Conservation (phyloP, 2,329 filamentous ascomycete species). For the Botrytis sinoallii region DNA sequence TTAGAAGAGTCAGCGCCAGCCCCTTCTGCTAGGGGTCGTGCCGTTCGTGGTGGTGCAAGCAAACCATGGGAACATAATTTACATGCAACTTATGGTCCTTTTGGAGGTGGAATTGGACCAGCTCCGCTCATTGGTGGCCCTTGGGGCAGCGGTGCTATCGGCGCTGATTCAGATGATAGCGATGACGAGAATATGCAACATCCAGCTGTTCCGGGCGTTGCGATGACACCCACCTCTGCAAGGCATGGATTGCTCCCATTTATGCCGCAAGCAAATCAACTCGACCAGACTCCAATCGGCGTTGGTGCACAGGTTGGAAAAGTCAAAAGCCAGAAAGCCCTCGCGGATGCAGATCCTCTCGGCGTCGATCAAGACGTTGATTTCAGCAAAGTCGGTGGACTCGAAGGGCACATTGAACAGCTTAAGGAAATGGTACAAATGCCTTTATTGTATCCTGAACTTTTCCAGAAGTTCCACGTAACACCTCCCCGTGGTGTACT, state of each 20-base stretch:
- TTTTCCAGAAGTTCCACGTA: conserved; percentile 87
- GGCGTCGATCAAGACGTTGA: conserved; percentile 90
- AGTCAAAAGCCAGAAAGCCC: conserved; percentile 85
- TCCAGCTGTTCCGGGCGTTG: conserved; percentile 59
- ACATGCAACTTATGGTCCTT: conserved; percentile 88
- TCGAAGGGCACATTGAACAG: conserved; percentile 92
- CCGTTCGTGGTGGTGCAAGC: conserved; percentile 50
- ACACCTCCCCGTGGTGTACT: conserved; percentile 92
- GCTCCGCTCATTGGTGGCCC: conserved; percentile 54
- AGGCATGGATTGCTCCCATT: conserved; percentile 49
- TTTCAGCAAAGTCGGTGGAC: conserved; percentile 89
- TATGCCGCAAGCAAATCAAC: conserved; percentile 53
- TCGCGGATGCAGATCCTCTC: conserved; percentile 91
- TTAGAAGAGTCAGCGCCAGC: conserved; percentile 65
- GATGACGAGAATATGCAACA: conserved; percentile 81
- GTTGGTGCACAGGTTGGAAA: conserved; percentile 83
- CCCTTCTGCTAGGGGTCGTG: conserved; percentile 60
- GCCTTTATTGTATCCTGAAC: conserved; percentile 88
- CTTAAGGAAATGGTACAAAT: conserved; percentile 98
- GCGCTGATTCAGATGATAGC: conserved; percentile 91
- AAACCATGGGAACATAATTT: conserved; percentile 71
- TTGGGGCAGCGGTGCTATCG: conserved; percentile 70
- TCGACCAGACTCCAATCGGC: conserved; percentile 54
- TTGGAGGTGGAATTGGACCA: conserved; percentile 77
- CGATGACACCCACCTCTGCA: conserved; percentile 57